Base-by-base conservation (phyloP, 208 protist genomes). In the Polymyxa betae region DNA sequence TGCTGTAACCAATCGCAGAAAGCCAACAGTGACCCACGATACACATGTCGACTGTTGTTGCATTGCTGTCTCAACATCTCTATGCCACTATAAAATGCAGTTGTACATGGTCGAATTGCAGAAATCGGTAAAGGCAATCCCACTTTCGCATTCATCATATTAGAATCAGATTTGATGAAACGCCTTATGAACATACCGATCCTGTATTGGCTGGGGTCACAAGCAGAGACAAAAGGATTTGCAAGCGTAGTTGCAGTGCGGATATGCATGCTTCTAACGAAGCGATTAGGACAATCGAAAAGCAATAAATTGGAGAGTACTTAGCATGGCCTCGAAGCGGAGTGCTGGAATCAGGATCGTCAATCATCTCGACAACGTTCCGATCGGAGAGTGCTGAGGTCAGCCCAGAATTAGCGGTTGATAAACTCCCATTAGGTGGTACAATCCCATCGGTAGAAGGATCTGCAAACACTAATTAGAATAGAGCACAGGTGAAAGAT, bases 1-100 rank as follows among this genome's bases (percentile, higher is more conserved):
- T 82, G 35, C 40, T 82, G 35, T 20, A 82, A n/a, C 72, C 72
- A 82, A 43, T 82, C 72, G 5, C 5, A 5, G 72, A 82, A 82
- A 5, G n/a, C 16, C 35, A 35, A 45, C 72, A 82, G 72, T n/a
- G n/a, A 43, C 10, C 72, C 12, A 5, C 72, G 5, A 5, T n/a
- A 82, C 12, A n/a, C n/a, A 35, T 82, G 72, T n/a, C 72, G 5
- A 5, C 16, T 16, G 16, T 5, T 40, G 72, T 35, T 35, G n/a
- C 72, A 82, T 5, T 82, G 72, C 35, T 20, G 12, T 38, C 72
- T 5, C 72, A 82, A 38, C 35, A 5, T n/a, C 16, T 82, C 72
- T 12, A 82, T 12, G n/a, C 72, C 72, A n/a, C 16, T 43, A n/a
- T 82, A 82, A 12, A 82, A 45, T 20, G 40, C 35, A 5, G 72